Base-by-base conservation (phyloP, 1,139 yeast genomes). In the Pichia sp. region DNA sequence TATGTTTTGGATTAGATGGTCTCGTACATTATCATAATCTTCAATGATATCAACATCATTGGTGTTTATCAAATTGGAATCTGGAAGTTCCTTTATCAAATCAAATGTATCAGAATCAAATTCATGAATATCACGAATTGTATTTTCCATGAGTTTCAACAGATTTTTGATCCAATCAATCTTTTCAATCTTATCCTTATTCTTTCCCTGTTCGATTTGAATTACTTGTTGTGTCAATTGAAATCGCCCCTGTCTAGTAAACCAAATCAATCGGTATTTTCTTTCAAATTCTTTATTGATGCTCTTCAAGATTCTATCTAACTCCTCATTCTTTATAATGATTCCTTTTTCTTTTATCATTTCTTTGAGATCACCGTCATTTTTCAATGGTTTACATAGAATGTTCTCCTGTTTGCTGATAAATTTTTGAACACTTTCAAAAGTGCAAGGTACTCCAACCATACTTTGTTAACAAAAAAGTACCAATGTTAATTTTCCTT, bases 171-270 rank as follows among this genome's bases (percentile, higher is more conserved):
- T 16, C 8, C 26, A 38, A 33, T 41, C 48, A 3, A 40, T 37
- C 31, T 40, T 44, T 4, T 36, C 28, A 5, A 38, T 38, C 38
- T 48, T 45, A 4, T 43, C 44, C n/a, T 42, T 36, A 10, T 45
- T 47, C 5, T 43, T 31, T 3, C 41, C 41, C 6, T 54, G 46
- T 41, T 60, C 62, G 26, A 52, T 45, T 11, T 53, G 51, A 27
- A 60, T 34, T 4, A 59, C 47, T 45, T 62, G 61, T 33, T 54
- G 54, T 5, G 51, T 41, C 5, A 58, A 48, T 36, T 59, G 59
- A 39, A 56, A 46, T 27, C 54, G 45, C 9, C 57, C 44, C 35
- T 61, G 64, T 27, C 54, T 52, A 35, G 55, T 53, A 43, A 56
- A 60, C 37, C 53, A 49, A 10, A 51, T 44, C 7, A 51, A 44